A percentile compares a stretch with the other conserved stretches of the same genome.
Evolutionary conservation across 768 basidiomycete genomes (phyloP).

Genomic region (Lentinula aciculospora): DNA sequence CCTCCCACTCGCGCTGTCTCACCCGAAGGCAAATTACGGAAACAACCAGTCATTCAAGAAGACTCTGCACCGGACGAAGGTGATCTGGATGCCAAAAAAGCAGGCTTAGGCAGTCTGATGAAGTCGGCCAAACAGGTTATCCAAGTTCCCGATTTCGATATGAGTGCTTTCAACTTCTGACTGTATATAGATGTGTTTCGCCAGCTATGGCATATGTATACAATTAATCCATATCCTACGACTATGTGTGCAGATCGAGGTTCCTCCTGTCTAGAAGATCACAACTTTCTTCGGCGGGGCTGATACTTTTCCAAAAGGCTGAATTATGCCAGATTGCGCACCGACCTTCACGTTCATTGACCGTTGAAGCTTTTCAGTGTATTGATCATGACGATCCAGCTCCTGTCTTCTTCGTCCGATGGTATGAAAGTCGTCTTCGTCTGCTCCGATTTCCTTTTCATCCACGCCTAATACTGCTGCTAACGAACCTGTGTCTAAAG

Average conservation of each 20-base stretch:
- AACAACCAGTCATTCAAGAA: slow-evolving; percentile 17
- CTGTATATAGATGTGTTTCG: background rate
- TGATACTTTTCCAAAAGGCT: slow-evolving; percentile 23
- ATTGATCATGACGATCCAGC: slow-evolving; percentile 56
- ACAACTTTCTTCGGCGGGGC: slow-evolving; percentile 41
- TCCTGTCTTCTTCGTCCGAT: slow-evolving; percentile 62
- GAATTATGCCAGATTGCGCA: slow-evolving; percentile 33
- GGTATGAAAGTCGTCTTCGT: slow-evolving; percentile 92
- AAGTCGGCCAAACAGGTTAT: slow-evolving; percentile 89
- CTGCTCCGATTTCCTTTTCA: slow-evolving; percentile 55
- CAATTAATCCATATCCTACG: background rate
- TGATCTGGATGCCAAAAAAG: slow-evolving; percentile 60
- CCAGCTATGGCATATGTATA: background rate
- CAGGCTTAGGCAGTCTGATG: slow-evolving; percentile 78
- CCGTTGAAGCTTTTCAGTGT: slow-evolving; percentile 35
- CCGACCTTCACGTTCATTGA: slow-evolving; percentile 37
- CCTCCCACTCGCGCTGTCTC: slow-evolving; percentile 54
- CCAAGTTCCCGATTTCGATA: slow-evolving; percentile 83
- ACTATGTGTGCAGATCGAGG: background rate
- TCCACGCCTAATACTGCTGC: slow-evolving; percentile 38
- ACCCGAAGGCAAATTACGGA: slow-evolving; percentile 24
- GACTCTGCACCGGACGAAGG: slow-evolving; percentile 36
- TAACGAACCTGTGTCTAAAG: slow-evolving; percentile 31
- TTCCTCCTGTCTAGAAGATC: slow-evolving; percentile 25
- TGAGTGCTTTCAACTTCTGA: slow-evolving; percentile 53